These are phyloP conservation scores for Obba rivulosa DNA, from an alignment of 768 basidiomycete species.

Conservation along the genomic window DNA sequence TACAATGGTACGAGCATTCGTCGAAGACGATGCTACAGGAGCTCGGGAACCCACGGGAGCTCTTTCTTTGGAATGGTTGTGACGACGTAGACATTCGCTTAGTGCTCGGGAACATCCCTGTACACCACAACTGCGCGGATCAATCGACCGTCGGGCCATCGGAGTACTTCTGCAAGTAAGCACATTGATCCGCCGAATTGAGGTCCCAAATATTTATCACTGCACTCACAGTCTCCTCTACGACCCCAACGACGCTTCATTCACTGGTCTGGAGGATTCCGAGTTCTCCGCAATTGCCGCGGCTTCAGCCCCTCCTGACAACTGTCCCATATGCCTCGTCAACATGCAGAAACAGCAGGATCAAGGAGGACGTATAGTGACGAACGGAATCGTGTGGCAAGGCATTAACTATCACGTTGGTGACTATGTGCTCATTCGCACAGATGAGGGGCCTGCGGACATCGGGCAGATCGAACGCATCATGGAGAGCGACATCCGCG, in stretches of 20 bases:
- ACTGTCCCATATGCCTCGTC: conserved; percentile 48
- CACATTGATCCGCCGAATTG: too few species aligned
- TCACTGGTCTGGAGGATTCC: conserved; percentile 33
- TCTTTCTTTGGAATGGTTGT: conserved; percentile 59
- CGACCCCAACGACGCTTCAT: conserved; percentile 39
- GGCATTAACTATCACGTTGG: conserved; percentile 51
- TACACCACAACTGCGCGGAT: conserved; percentile 28
- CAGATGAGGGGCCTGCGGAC: conserved; percentile 42
- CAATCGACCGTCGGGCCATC: conserved; percentile 21
- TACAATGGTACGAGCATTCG: conserved; percentile 74
- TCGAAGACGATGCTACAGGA: conserved; percentile 57
- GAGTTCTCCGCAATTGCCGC: conserved; percentile 19
- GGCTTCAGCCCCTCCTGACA: conserved; percentile 34
- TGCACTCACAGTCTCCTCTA: conserved; percentile 47
- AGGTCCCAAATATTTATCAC: too few species aligned
- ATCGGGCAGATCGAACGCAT: conserved; percentile 49
- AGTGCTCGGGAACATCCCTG: conserved; percentile 45
- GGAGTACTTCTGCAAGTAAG: conserved; percentile 57
- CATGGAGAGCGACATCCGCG: conserved; percentile 39
- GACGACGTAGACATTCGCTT: conserved; percentile 29
- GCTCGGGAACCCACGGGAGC: conserved; percentile 55
- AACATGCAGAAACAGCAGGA: conserved; percentile 29
- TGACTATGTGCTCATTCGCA: conserved; percentile 52
- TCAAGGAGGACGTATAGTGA: conserved; percentile 22
- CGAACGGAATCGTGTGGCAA: conserved; percentile 39